phyloP scores from a whole-genome alignment of 495 filamentous ascomycete genomes.

The Tuber aestivum region DNA sequence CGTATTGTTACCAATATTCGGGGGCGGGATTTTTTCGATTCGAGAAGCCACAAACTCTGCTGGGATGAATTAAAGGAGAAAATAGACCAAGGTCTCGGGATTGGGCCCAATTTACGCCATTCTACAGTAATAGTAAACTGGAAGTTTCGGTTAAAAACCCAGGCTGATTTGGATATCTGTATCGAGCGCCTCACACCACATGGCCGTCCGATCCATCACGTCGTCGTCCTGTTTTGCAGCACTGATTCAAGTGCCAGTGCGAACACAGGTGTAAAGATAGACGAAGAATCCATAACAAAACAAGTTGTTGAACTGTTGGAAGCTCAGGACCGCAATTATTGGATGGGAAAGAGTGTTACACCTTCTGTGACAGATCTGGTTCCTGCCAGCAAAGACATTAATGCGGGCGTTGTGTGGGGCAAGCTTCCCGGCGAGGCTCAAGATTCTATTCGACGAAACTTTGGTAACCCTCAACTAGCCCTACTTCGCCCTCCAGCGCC shows the following conservation, averaged over 20 bases:
- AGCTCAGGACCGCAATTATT: slow-evolving; percentile 7
- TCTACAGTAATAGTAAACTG: slow-evolving; percentile 13
- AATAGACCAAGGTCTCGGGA: slow-evolving; percentile 3
- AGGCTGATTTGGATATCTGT: slow-evolving; percentile 14
- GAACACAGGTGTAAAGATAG: neutral
- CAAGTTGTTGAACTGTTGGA: neutral
- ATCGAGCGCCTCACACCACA: slow-evolving; percentile 7
- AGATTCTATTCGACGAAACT: slow-evolving; percentile 3
- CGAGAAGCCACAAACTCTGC: neutral
- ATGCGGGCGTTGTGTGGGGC: neutral
- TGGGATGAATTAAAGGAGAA: neutral
- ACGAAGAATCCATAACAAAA: slow-evolving; percentile 8
- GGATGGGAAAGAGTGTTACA: slow-evolving; percentile 3
- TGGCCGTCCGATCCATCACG: slow-evolving; percentile 8
- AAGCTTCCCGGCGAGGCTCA: neutral
- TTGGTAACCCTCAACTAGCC: neutral
- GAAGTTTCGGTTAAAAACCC: slow-evolving; percentile 5
- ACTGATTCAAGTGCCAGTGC: neutral
- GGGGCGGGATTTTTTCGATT: slow-evolving; percentile 6
- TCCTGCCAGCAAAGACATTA: slow-evolving; percentile 3
- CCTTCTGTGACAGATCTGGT: neutral
- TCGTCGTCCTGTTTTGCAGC: slow-evolving; percentile 8
- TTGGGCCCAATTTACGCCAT: neutral
- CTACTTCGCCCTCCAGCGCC: neutral
- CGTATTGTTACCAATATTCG: neutral